A percentile compares a stretch with the other conserved stretches of the same genome.
Conservation (phyloP, 352 stramenopile species). For the Stramenopiles sp. region DNA sequence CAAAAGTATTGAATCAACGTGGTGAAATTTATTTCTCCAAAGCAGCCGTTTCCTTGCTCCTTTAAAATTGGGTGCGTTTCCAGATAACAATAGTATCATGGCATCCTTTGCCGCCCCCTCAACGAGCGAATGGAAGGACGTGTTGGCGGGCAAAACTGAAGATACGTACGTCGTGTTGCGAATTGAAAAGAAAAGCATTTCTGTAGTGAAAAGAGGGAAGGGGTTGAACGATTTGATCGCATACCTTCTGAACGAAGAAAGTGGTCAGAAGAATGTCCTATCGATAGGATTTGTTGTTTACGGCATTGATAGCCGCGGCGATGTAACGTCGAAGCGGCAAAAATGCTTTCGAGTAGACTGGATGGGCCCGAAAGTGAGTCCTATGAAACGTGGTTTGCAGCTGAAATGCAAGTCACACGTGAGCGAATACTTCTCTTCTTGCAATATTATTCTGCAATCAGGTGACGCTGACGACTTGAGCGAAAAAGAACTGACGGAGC, state of each 20-base stretch:
- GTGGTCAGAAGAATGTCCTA: neutral
- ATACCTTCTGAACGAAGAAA: neutral
- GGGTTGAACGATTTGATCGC: neutral
- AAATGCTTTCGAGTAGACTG: neutral
- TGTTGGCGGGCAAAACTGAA: neutral
- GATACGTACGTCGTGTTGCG: neutral
- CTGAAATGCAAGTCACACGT: neutral
- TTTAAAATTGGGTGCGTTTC: too few species aligned
- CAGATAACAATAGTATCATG: too few species aligned
- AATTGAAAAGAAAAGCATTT: slow-evolving; percentile 6
- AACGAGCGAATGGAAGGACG: neutral
- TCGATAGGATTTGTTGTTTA: neutral
- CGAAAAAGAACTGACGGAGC: neutral
- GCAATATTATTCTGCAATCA: slow-evolving; percentile 1
- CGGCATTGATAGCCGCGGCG: neutral
- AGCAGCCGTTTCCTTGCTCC: too few species aligned
- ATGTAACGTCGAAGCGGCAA: neutral
- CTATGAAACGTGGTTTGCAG: neutral
- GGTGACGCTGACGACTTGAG: neutral
- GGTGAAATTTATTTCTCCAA: too few species aligned
- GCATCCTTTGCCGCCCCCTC: neutral
- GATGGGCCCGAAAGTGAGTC: neutral
- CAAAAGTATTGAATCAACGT: too few species aligned
- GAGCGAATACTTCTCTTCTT: neutral
- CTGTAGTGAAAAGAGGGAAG: neutral